Base-by-base conservation (phyloP, 2,329 filamentous ascomycete genomes). In the Neurospora crassa region DNA sequence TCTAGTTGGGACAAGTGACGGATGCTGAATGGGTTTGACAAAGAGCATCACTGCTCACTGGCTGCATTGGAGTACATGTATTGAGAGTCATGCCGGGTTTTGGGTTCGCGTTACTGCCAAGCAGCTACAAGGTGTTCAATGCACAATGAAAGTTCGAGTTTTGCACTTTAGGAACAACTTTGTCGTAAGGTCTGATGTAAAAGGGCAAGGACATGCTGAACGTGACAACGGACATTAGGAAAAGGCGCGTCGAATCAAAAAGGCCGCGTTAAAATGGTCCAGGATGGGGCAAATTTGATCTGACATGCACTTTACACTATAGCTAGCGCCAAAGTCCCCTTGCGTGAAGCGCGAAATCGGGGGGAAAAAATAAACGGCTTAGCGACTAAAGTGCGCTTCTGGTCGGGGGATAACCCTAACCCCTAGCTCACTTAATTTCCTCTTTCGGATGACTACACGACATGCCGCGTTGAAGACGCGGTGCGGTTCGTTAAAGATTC, bases 381-480 rank as follows among this genome's bases (percentile, higher is more conserved):
- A 37, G 34, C 34, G 53, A 63, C 53, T 29, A 63, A 16, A 29
- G 16, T 29, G 29, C 29, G 29, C 53, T 10, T 37, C 3, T 29
- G 14, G 20, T 34, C 29, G 7, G 6, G 53, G 16, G 8, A 34
- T 63, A 63, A 63, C 53, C 53, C 53, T 63, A 63, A 63, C 53
- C 53, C 53, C 14, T 3, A 7, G 3, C 8, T n/a, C 16, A 6
- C 6, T 68, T 69, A 16, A 53, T 70, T 70, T 71, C 71, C 71
- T 69, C 29, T 69, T 69, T 53, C 14, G 71, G 71, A 53, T 14
- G 37, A 43, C 18, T 16, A 63, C 53, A 63, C 53, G 53, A 63
- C 29, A 63, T 63, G 24, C 53, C 53, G 53, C 53, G 53, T 63
- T 37, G 53, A 63, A 63, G 24, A 63, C 53, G 53, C 53, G 53